phyloP scores from a whole-genome alignment of 257 asterid species.

The Linderniella brevidens region DNA sequence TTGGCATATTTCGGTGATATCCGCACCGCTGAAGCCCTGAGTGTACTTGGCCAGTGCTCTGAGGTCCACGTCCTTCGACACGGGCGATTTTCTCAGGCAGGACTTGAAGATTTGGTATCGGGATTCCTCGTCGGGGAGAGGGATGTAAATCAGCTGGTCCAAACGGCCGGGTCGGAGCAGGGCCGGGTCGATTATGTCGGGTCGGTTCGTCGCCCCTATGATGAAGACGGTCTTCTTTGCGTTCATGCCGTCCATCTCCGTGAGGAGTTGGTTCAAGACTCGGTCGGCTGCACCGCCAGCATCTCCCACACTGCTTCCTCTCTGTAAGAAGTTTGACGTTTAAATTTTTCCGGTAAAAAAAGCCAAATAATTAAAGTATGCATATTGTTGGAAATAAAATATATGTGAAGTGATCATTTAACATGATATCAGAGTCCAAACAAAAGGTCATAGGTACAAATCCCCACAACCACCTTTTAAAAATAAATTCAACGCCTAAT shows the following conservation, averaged over 20 bases:
- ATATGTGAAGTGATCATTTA: no score
- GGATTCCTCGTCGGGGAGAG: conserved; percentile 48
- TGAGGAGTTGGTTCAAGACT: conserved; percentile 42
- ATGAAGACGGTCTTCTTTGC: conserved; percentile 54
- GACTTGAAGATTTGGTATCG: conserved; percentile 45
- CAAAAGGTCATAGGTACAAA: no score
- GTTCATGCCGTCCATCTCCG: conserved; percentile 56
- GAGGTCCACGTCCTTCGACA: conserved; percentile 30
- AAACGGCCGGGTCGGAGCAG: conserved; percentile 53
- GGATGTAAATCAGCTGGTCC: conserved; percentile 48
- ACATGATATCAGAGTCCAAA: no score
- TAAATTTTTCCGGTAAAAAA: neutral
- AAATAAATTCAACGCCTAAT: no score
- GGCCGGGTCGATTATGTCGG: conserved; percentile 48
- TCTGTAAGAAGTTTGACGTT: conserved; percentile 18
- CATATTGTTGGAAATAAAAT: no score
- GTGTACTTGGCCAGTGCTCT: conserved; percentile 41
- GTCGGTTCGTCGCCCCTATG: conserved; percentile 57
- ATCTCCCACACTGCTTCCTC: conserved; percentile 54
- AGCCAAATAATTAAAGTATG: no score
- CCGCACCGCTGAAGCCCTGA: conserved; percentile 52
- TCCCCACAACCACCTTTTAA: no score
- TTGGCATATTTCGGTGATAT: conserved; percentile 46
- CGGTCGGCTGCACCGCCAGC: conserved; percentile 59
- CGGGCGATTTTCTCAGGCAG: conserved; percentile 36